Evolutionary conservation across 805 yeast species (phyloP).

Genomic region (Cephaloascus fragrans): DNA sequence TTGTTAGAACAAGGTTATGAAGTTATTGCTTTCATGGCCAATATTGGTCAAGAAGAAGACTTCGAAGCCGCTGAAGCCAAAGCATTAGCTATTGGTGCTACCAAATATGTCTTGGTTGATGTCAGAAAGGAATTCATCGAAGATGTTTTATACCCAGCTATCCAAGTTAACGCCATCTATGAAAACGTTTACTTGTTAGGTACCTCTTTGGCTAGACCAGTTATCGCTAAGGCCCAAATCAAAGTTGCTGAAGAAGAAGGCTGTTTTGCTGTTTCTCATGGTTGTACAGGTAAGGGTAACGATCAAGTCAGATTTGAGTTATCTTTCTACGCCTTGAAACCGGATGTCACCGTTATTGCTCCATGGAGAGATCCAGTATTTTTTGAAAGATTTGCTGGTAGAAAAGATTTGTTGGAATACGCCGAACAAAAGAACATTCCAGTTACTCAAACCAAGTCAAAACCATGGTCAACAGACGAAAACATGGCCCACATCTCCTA

Average conservation of each 20-base stretch:
- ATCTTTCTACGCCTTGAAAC: constrained; percentile 94
- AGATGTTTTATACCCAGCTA: constrained; percentile 90
- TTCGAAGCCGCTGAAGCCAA: constrained; percentile 94
- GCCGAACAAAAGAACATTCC: constrained; percentile 89
- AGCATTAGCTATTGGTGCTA: constrained; percentile 94
- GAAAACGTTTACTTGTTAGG: constrained; percentile 96
- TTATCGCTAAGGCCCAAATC: constrained; percentile 96
- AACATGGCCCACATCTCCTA: constrained; percentile 98
- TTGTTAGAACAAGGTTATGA: constrained; percentile 95
- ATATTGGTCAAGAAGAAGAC: constrained; percentile 99
- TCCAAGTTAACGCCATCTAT: constrained; percentile 94
- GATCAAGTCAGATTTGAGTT: constrained; percentile 98
- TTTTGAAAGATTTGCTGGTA: constrained; percentile 94
- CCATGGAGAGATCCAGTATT: constrained; percentile 99
- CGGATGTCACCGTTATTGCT: constrained; percentile 92
- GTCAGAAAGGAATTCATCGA: constrained; percentile 93
- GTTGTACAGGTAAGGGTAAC: constrained; percentile 99
- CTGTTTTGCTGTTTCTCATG: constrained; percentile 97
- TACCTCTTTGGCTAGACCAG: constrained; percentile 97
- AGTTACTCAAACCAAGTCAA: constrained; percentile 94
- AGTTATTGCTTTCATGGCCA: constrained; percentile 96
- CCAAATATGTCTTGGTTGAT: constrained; percentile 89
- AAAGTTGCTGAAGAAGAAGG: constrained; percentile 95
- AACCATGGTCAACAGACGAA: constrained; percentile 99
- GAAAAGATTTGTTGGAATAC: constrained; percentile 90